Conservation (phyloP, 1,139 yeast genomes). For the Magnusiomyces tetraspermus region DNA sequence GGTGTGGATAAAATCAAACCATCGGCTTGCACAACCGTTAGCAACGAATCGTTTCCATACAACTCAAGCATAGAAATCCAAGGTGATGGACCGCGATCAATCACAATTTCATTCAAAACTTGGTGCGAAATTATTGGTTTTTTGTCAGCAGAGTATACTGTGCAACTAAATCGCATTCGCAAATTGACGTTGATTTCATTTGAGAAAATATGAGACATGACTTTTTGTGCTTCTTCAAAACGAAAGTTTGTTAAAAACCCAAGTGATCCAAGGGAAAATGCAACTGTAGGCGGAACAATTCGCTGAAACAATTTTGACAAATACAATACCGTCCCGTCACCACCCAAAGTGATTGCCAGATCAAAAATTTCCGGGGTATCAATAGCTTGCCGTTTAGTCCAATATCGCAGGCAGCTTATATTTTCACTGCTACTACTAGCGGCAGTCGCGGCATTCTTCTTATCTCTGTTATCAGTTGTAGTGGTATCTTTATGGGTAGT, state of each 20-base stretch:
- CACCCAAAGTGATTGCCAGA: slow-evolving; percentile 72
- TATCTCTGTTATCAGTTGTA: too few relatives aligned
- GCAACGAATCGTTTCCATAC: slow-evolving; percentile 68
- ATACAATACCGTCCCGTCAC: slow-evolving; percentile 82
- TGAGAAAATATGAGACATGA: slow-evolving; percentile 47
- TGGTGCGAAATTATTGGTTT: slow-evolving; percentile 61
- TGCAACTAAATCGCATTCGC: slow-evolving; percentile 73
- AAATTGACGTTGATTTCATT: slow-evolving; percentile 69
- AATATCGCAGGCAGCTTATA: slow-evolving; percentile 36
- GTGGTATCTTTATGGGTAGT: too few relatives aligned
- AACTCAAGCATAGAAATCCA: slow-evolving; percentile 75
- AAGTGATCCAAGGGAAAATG: slow-evolving; percentile 69
- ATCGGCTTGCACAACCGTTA: slow-evolving; percentile 85
- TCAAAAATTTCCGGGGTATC: slow-evolving; percentile 57
- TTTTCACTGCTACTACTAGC: slow-evolving; percentile 28
- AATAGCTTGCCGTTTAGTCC: slow-evolving; percentile 56
- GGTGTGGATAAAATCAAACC: slow-evolving; percentile 85
- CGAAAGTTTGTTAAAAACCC: slow-evolving; percentile 75
- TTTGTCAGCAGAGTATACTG: slow-evolving; percentile 40
- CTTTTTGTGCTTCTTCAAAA: slow-evolving; percentile 56
- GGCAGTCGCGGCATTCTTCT: too few relatives aligned
- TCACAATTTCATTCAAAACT: slow-evolving; percentile 72
- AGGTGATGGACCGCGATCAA: slow-evolving; percentile 85
- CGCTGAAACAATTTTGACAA: slow-evolving; percentile 71
- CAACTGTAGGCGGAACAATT: slow-evolving; percentile 77